These are phyloP conservation scores for Cyberlindnera maclurae DNA, from an alignment of 805 yeast species.

Conservation along the genomic window DNA sequence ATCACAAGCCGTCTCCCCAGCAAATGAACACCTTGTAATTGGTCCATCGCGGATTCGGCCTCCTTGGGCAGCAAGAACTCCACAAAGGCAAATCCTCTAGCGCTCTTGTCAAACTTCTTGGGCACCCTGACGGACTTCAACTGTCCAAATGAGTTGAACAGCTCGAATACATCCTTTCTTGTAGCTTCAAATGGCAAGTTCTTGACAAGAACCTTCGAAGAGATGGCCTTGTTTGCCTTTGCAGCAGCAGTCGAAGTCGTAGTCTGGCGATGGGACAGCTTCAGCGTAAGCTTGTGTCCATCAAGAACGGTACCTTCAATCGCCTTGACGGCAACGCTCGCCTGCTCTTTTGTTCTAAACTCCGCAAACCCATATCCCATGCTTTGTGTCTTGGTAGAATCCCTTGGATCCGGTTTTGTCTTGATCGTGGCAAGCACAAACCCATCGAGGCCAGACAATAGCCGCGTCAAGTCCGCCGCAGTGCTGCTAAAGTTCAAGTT, in stretches of 20 bases:
- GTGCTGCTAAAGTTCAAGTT: constrained; percentile 85
- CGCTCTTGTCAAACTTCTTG: constrained; percentile 87
- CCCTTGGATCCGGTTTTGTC: constrained; percentile 81
- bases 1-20: constrained; percentile 90
- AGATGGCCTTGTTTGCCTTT: constrained; percentile 11
- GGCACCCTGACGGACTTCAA: constrained; percentile 93
- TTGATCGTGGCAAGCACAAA: constrained; percentile 77
- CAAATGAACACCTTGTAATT: constrained; percentile 91
- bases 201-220: constrained; percentile 70
- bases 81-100: constrained; percentile 97
- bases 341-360: constrained; percentile 71
- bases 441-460: constrained; percentile 70
- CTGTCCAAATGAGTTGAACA: constrained; percentile 92
- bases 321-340: constrained; percentile 63
- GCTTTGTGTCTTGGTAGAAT: constrained; percentile 57
- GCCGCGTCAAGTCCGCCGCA: constrained; percentile 41
- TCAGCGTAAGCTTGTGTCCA: constrained; percentile 86
- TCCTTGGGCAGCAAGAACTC: constrained; percentile 83
- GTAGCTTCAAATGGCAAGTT: constrained; percentile 96
- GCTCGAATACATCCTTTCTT: constrained; percentile 84
- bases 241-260: constrained; percentile 22
- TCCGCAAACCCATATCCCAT: constrained; percentile 99
- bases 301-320: constrained; percentile 75
- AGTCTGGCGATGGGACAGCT: constrained; percentile 75
- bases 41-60: constrained; percentile 91